A percentile compares a stretch with the other conserved stretches of the same genome.
Conservation (phyloP, 208 protist genomes). For the Trypanosoma vivax region DNA sequence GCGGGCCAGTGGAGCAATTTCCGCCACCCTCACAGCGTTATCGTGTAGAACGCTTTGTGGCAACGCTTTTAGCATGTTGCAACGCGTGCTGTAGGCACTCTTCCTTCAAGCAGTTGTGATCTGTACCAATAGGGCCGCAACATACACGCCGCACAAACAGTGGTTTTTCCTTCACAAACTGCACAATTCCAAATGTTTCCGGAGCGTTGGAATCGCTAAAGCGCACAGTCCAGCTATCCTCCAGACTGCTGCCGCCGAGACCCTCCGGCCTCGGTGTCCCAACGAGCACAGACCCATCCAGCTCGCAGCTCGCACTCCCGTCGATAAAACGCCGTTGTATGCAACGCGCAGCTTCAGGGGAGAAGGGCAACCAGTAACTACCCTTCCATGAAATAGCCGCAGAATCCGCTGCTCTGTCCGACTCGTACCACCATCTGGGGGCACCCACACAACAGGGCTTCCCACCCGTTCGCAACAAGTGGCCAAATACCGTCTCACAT, state of each 20-base stretch:
- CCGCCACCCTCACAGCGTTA: neutral
- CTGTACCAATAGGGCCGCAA: slow-evolving; percentile 14
- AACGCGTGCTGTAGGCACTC: slow-evolving; percentile 34
- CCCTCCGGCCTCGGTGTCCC: slow-evolving; percentile 25
- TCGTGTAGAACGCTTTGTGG: slow-evolving; percentile 3
- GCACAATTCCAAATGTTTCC: slow-evolving; percentile 68
- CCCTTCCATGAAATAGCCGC: slow-evolving; percentile 9
- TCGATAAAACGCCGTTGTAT: slow-evolving; percentile 55
- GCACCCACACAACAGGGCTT: slow-evolving; percentile 66
- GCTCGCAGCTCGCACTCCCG: slow-evolving; percentile 32
- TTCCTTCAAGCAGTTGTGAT: slow-evolving; percentile 27
- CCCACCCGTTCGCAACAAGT: slow-evolving; percentile 26
- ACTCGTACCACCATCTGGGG: slow-evolving; percentile 83
- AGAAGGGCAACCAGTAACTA: slow-evolving; percentile 55
- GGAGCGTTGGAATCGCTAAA: slow-evolving; percentile 79
- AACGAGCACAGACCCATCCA: slow-evolving; percentile 29
- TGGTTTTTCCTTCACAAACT: slow-evolving; percentile 27
- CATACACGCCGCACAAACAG: slow-evolving; percentile 27
- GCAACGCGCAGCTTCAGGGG: slow-evolving; percentile 24
- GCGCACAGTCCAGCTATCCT: slow-evolving; percentile 46
- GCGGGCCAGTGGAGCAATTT: no score
- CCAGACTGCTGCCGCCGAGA: slow-evolving; percentile 1
- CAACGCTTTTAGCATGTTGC: slow-evolving; percentile 3
- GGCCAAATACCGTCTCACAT: slow-evolving; percentile 37
- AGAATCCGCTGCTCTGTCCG: neutral